A percentile compares a stretch with the other conserved stretches of the same genome.
phyloP scores from a whole-genome alignment of 2,329 filamentous ascomycete species.

The Cladosporium sp. region DNA sequence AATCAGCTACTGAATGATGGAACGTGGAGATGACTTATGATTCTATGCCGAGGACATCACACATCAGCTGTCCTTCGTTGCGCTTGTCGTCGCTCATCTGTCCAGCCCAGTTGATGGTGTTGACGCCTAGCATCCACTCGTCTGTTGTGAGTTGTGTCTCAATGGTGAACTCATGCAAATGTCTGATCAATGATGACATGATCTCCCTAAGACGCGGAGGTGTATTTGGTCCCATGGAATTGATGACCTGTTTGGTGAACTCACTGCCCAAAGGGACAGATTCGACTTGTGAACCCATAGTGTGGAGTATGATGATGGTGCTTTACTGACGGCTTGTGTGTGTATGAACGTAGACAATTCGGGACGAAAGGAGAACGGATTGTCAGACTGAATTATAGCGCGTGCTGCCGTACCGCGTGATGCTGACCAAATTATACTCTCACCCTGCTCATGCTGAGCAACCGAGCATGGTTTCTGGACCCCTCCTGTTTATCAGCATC shows the following conservation, averaged over 20 bases:
- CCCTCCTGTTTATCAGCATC: background rate
- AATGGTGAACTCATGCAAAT: constrained; percentile 57
- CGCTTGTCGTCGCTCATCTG: constrained; percentile 59
- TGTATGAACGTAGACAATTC: background rate
- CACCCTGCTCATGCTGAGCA: too few species aligned
- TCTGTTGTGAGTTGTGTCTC: constrained; percentile 57
- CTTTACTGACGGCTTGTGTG: too few species aligned
- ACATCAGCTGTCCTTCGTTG: constrained; percentile 60
- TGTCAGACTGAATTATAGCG: too few species aligned
- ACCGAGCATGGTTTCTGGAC: too few species aligned
- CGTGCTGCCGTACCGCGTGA: too few species aligned
- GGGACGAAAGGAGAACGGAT: background rate
- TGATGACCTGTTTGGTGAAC: constrained; percentile 34
- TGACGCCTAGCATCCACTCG: constrained; percentile 53
- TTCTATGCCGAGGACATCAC: constrained; percentile 57
- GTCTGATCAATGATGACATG: constrained; percentile 48
- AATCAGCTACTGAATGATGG: background rate
- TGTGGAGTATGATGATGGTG: background rate
- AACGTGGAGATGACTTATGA: background rate
- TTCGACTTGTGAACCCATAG: constrained; percentile 4
- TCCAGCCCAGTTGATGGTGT: constrained; percentile 58
- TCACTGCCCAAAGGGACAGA: constrained; percentile 21
- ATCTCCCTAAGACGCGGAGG: constrained; percentile 33
- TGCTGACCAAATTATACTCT: too few species aligned
- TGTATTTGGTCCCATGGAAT: constrained; percentile 33